Percentiles rank a stretch among this genome's conserved stretches.
phyloP scores from a whole-genome alignment of 73 alveolate species.

The Paramecium pentaurelia region DNA sequence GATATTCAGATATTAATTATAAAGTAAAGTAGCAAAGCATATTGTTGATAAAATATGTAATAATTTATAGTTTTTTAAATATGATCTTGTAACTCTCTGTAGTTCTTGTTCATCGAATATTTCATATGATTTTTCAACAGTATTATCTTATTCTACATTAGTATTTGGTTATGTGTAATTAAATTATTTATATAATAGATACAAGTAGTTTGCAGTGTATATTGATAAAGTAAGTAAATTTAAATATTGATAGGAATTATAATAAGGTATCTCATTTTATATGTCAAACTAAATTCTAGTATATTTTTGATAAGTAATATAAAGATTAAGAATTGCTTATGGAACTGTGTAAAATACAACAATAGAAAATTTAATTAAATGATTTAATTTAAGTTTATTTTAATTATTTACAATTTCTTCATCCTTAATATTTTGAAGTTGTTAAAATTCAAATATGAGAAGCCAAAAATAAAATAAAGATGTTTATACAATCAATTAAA shows the following conservation, averaged over 20 bases:
- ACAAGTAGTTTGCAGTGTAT: not conserved
- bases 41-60: not conserved
- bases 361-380: not conserved
- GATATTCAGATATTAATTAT: not conserved
- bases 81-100: not conserved
- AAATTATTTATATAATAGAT: not conserved
- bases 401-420: not conserved
- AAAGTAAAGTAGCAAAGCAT: not conserved
- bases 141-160: not conserved
- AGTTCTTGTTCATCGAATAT: not conserved
- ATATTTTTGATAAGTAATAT: not conserved
- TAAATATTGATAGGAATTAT: not conserved
- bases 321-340: not conserved
- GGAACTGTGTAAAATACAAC: not conserved
- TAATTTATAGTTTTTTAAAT: not conserved
- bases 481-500: not conserved
- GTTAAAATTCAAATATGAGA: not conserved
- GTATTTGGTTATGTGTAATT: not conserved
- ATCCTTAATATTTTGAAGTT: not conserved
- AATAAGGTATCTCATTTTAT: not conserved
- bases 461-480: not conserved
- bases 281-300: not conserved
- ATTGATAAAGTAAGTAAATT: not conserved
- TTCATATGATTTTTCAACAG: not conserved
- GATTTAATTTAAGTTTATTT: not conserved